Base-by-base conservation (phyloP, 2,329 filamentous ascomycete species). In the Amylocarpus encephaloides region DNA sequence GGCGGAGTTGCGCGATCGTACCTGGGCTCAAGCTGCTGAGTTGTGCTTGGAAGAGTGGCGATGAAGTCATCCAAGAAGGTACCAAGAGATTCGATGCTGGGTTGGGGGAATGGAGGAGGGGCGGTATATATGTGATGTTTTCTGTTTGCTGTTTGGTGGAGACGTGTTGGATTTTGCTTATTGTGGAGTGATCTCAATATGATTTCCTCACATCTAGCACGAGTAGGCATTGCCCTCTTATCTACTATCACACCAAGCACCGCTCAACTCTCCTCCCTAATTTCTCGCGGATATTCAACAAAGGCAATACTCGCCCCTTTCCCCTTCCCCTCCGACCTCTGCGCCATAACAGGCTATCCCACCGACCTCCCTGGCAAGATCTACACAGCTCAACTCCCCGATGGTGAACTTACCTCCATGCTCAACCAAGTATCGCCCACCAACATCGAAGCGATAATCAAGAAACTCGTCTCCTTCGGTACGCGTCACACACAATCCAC, bases 401-500 rank as follows among this genome's bases (percentile, higher is more conserved):
- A 54, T 18, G 6, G 46, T 1, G 58, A 60, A 47, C 38, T 58
- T 10, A 50, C 45, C 1, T 36, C 47, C 5, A 53, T 57, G n/a
- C 51, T 59, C 26, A 11, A 34, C 3, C 38, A 55, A 33, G 48
- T 60, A 32, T 50, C 52, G 15, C 57, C 74, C 4, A 60, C 65
- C 2, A 71, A 72, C 39, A 74, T 81, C 55, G 66, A 78, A 58
- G 65, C 69, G 7, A 77, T 68, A 50, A 74, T 81, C 54, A 65
- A 67, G 46, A 79, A 74, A 55, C 71, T 81, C 1, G 77, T 75
- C 3, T 73, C 70, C 13, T 82, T 79, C 54, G 77, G 75, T 26
- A 81, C 78, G 5, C 70, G 78, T 6, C 77, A 80, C 59, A 80
- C 78, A 1, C 65, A 80, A 1, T 78, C 75, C 5, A 69, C 65